Evolutionary conservation across 2,329 filamentous ascomycete genomes (phyloP), one percentile per base, ranked within the genome.

Genomic region (Aspergillus sp.): DNA sequence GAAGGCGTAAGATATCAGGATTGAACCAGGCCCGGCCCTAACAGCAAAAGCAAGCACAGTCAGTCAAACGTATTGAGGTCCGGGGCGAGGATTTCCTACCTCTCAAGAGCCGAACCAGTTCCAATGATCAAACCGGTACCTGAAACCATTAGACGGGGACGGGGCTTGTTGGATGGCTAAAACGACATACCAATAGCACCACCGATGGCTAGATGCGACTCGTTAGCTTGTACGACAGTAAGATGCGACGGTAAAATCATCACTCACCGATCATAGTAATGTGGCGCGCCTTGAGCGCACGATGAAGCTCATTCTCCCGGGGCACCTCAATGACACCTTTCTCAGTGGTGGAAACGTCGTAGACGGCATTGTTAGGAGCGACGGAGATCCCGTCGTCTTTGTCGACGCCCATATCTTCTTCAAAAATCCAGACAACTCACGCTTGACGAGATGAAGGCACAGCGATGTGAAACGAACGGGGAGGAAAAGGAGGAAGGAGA

Each of bases 1-100:
- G 53, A 75, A 68, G 4, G 73, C 65, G 63, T 79, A 79, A 5
- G 75, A 75, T 44, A 79, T 78, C 30, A 79, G 66, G 38, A 79
- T 72, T 3, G 76, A 66, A 13, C 68, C 76, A 18, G 76, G 76
- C 41, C 73, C 73, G 63, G 71, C 72, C 62, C 72, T 75, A 53
- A 11, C 17, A 36, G 7, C 17, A 36, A n/a, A 7, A 7, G 13
- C 34, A 26, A n/a, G 26, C 26, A 7, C 44, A 13, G 32, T 52
- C 41, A 57, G 30, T 20, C 44, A 48, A 17, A 8, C 4, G 44
- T 18, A 48, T 44, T 44, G 18, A 20, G 20, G 13, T 13, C 5
- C 8, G 7, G 6, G 42, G 24, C 12, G 15, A 45, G 17, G 13
- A 2, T 45, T 8, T 20, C 44, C 62, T 63, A 74, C 71, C 69